A percentile compares a stretch with the other conserved stretches of the same genome.
phyloP scores from a whole-genome alignment of 805 yeast genomes.

The Priceomyces medius region DNA sequence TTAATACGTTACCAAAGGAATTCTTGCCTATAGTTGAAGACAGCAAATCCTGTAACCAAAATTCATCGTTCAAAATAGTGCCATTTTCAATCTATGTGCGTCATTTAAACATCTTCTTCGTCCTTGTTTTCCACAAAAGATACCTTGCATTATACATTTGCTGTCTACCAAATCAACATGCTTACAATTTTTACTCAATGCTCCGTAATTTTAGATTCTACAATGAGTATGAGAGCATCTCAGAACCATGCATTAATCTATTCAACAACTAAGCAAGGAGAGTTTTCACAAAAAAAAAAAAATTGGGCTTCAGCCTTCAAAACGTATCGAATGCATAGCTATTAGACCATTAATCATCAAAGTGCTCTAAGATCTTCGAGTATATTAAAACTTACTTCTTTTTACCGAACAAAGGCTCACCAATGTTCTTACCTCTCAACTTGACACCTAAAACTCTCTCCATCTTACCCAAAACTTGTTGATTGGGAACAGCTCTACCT shows the following conservation, averaged over 20 bases:
- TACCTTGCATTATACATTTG: too few relatives aligned
- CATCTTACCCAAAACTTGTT: slow-evolving; percentile 86
- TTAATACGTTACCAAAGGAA: too few relatives aligned
- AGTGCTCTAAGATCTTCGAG: not conserved
- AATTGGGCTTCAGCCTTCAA: not conserved
- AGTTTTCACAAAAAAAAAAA: not conserved
- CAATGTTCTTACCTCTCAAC: slow-evolving; percentile 93
- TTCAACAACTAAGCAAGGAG: not conserved
- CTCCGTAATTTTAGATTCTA: too few relatives aligned
- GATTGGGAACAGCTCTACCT: slow-evolving; percentile 95
- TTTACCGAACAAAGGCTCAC: slow-evolving; percentile 74
- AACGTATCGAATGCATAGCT: not conserved
- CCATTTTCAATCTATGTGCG: too few relatives aligned
- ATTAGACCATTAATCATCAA: not conserved
- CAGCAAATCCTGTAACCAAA: too few relatives aligned
- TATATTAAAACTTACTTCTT: slow-evolving; percentile 33
- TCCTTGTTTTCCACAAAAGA: too few relatives aligned
- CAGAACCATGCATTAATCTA: not conserved
- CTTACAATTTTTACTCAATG: too few relatives aligned
- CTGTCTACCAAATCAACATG: too few relatives aligned
- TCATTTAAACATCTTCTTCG: too few relatives aligned
- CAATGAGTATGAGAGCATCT: not conserved
- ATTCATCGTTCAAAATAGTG: too few relatives aligned
- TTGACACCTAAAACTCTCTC: slow-evolving; percentile 94
- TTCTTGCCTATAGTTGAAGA: too few relatives aligned